Percentiles rank a stretch among this genome's conserved stretches.
phyloP scores from a whole-genome alignment of 225 moss, liverwort and hornwort genomes.

The Pleurozium schreberi region DNA sequence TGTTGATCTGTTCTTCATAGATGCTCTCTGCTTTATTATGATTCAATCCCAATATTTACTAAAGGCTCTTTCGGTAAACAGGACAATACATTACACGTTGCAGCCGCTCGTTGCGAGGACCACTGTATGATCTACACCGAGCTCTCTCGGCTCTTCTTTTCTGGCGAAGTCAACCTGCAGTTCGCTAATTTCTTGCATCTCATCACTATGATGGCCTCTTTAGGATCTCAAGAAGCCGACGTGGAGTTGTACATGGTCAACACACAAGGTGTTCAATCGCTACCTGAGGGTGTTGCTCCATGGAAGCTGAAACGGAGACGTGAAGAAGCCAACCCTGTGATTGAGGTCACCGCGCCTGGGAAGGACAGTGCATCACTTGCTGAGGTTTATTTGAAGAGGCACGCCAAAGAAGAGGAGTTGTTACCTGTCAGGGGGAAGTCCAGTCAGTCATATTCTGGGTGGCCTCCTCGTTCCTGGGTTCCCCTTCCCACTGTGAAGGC shows the following conservation, averaged over 20 bases:
- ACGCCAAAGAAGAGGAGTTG: conserved; percentile 43
- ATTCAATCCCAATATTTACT: not conserved
- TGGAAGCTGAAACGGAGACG: conserved; percentile 44
- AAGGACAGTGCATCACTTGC: conserved; percentile 23
- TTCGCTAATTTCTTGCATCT: conserved; percentile 78
- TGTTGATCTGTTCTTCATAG: not conserved
- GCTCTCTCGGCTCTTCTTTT: conserved; percentile 72
- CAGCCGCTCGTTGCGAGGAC: conserved; percentile 42
- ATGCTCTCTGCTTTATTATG: not conserved
- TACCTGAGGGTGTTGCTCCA: conserved; percentile 19
- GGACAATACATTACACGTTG: conserved; percentile 50
- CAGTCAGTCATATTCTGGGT: conserved; percentile 31
- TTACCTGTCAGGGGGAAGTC: conserved; percentile 7
- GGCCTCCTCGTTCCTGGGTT: conserved; percentile 53
- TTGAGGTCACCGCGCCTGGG: not conserved
- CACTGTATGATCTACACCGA: conserved; percentile 75
- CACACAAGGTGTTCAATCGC: conserved; percentile 44
- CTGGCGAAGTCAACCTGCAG: conserved; percentile 54
- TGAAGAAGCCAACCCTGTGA: not conserved
- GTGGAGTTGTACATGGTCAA: conserved; percentile 67
- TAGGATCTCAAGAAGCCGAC: conserved; percentile 55
- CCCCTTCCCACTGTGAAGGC: conserved; percentile 41
- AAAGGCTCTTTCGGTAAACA: conserved; percentile 5
- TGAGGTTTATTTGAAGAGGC: conserved; percentile 43
- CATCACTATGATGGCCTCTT: conserved; percentile 78